Base-by-base conservation (phyloP, 2,329 filamentous ascomycete genomes). In the Aureobasidium subglaciale region DNA sequence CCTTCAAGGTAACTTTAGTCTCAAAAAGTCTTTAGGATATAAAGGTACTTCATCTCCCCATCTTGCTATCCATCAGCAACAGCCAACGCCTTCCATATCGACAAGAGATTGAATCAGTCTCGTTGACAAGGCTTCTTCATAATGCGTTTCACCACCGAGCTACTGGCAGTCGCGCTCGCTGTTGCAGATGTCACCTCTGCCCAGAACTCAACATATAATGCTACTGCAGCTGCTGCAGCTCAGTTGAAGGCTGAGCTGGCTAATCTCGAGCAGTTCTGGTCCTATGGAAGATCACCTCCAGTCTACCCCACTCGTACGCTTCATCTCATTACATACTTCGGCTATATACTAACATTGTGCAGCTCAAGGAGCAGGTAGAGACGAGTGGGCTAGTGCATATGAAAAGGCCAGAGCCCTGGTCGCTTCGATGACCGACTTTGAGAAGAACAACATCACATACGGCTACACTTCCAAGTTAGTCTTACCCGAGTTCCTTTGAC, bases 391-490 rank as follows among this genome's bases (percentile, higher is more conserved):
- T 0, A 41, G 58, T 3, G 64, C 68, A 3, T 70, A 69, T 56
- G 56, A 56, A 5, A 64, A 65, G 52, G 68, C 68, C 1, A 61
- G 59, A 22, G 58, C 59, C 7, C 59, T 69, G 57, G 68, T 71
- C 5, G 58, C 60, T n/a, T 65, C 66, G 18, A 69, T 71, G 67
- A 67, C 62, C 5, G 57, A 65, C 15, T 63, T 65, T 41, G 68
- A 70, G 55, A 70, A 70, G 65, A 67, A 68, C 56, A 70, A 70
- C 49, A 58, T 71, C 58, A 71, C 68, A 8, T 59, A 68, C 16
- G 68, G 68, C 8, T 63, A 63, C 34, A 54, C 59, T 6, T 50
- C 34, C 16, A 48, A 4, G 45, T 48, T 15, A 25, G 45, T 37
- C 30, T 10, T 35, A 11, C 2, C 7, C 5, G 27, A 2, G 13